A percentile compares a stretch with the other conserved stretches of the same genome.
phyloP scores from a whole-genome alignment of 2,329 filamentous ascomycete genomes.

The Ophiostoma himal-ulmi region DNA sequence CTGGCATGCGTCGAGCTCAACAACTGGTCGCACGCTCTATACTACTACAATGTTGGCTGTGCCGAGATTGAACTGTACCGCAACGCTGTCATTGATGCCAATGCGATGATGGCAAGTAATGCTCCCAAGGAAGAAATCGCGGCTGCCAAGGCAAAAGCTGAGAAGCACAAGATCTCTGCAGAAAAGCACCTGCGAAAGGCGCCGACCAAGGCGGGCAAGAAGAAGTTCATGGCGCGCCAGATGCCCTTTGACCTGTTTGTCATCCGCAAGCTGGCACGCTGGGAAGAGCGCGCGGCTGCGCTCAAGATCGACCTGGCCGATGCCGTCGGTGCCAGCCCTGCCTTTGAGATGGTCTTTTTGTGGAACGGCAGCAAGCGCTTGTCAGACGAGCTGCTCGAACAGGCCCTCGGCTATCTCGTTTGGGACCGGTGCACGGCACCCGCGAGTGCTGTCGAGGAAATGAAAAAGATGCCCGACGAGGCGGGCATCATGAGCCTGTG shows the following conservation, averaged over 20 bases:
- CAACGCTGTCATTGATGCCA: slow-evolving; percentile 42
- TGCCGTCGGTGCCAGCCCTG: slow-evolving; percentile 71
- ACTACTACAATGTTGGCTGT: slow-evolving; percentile 79
- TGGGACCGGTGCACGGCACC: slow-evolving; percentile 57
- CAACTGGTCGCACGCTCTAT: slow-evolving; percentile 83
- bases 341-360: slow-evolving; percentile 87
- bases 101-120: slow-evolving; percentile 25
- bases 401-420: slow-evolving; percentile 55
- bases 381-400: slow-evolving; percentile 57
- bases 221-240: slow-evolving; percentile 82
- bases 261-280: slow-evolving; percentile 76
- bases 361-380: slow-evolving; percentile 89
- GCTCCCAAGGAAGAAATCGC: slow-evolving; percentile 29
- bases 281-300: slow-evolving; percentile 69
- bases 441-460: slow-evolving; percentile 38
- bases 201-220: slow-evolving; percentile 70
- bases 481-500: slow-evolving; percentile 61
- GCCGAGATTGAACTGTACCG: slow-evolving; percentile 80
- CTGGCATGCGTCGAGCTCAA: slow-evolving; percentile 71
- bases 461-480: slow-evolving; percentile 53
- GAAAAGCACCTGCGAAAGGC: slow-evolving; percentile 66
- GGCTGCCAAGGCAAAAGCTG: slow-evolving; percentile 34
- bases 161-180: slow-evolving; percentile 56
- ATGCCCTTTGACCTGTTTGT: slow-evolving; percentile 87
- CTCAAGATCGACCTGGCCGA: slow-evolving; percentile 67